phyloP scores from a whole-genome alignment of 108 stramenopile species.

The Poteriospumella lacustris region DNA sequence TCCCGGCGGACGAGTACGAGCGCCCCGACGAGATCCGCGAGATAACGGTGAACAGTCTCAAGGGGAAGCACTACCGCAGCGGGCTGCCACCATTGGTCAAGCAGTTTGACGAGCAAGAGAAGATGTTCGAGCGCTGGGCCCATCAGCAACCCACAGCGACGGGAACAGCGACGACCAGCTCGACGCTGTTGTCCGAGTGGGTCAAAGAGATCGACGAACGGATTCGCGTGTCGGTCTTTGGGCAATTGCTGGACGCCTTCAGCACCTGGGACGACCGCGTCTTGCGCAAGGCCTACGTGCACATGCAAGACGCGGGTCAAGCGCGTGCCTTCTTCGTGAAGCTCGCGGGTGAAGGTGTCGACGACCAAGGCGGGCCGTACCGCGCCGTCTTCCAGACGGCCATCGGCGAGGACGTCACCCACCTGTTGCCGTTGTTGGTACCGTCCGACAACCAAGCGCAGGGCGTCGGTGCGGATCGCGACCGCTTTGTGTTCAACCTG shows the following conservation, averaged over 20 bases:
- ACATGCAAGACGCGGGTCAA: constrained; percentile 43
- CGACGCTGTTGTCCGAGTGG: no score
- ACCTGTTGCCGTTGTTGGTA: neutral
- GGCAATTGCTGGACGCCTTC: constrained; percentile 41
- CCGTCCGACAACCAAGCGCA: neutral
- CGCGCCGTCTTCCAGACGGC: constrained; percentile 38
- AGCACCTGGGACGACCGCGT: constrained; percentile 37
- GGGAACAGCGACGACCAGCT: no score
- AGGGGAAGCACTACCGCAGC: constrained; percentile 34
- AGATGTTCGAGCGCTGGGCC: no score
- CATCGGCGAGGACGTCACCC: constrained; percentile 1
- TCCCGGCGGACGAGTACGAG: constrained; percentile 51
- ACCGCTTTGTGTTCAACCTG: neutral
- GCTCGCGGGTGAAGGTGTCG: constrained; percentile 51
- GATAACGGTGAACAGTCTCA: constrained; percentile 39
- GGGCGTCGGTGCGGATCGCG: neutral
- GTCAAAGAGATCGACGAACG: constrained; percentile 28
- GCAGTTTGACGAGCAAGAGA: constrained; percentile 18
- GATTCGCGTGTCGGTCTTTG: constrained; percentile 40
- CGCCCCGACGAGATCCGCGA: constrained; percentile 47
- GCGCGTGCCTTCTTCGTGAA: constrained; percentile 44
- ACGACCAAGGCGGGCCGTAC: constrained; percentile 53
- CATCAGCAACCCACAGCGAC: no score
- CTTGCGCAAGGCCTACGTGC: constrained; percentile 42
- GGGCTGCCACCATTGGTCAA: no score